Conservation (phyloP, 305 asterid genomes). For the Fraxinus angustifolia region DNA sequence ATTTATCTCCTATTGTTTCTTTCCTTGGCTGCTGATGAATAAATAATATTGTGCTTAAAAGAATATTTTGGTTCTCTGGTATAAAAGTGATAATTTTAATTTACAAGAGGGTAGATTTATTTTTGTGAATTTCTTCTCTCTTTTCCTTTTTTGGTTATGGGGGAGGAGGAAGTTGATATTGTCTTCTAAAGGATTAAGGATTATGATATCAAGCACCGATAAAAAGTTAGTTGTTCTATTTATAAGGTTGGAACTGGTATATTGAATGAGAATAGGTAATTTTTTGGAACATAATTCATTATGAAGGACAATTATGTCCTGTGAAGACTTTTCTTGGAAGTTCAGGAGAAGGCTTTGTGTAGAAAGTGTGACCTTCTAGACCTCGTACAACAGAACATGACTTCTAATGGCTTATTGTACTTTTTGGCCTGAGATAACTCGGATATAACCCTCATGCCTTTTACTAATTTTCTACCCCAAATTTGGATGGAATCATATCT, state of each 20-base stretch:
- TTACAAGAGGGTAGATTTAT: background rate
- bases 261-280: background rate
- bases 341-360: background rate
- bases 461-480: background rate
- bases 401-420: background rate
- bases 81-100: background rate
- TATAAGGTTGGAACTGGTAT: background rate
- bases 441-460: background rate
- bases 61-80: background rate
- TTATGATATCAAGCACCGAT: background rate
- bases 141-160: background rate
- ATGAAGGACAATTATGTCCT: background rate
- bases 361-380: background rate
- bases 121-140: background rate
- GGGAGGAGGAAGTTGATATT: background rate
- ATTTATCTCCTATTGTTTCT: background rate
- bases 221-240: background rate
- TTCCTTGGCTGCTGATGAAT: background rate
- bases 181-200: background rate
- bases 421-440: background rate
- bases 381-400: background rate
- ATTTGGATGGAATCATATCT: background rate
- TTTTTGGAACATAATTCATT: background rate
- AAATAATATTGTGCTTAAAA: background rate
- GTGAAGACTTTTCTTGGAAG: background rate